Conservation (phyloP, 768 basidiomycete genomes). For the Clitopilus passeckerianus region DNA sequence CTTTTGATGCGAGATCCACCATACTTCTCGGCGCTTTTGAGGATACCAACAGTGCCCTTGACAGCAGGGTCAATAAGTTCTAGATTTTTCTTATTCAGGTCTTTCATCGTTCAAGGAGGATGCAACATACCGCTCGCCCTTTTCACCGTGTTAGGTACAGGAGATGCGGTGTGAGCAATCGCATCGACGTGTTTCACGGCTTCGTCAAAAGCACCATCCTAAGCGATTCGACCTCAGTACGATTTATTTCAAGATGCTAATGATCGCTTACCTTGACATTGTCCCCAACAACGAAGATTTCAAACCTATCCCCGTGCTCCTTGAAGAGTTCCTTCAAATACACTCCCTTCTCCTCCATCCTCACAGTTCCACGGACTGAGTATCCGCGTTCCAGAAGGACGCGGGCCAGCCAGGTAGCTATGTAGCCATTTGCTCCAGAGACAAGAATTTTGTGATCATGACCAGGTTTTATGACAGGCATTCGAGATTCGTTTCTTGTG, state of each 20-base stretch:
- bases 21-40: constrained; percentile 53
- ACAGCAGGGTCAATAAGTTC: constrained; percentile 71
- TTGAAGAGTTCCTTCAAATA: constrained; percentile 15
- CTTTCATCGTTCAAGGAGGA: no score
- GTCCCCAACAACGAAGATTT: constrained; percentile 19
- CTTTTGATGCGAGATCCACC: constrained; percentile 46
- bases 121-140: constrained; percentile 23
- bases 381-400: constrained; percentile 22
- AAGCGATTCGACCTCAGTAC: not conserved
- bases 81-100: constrained; percentile 11
- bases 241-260: not conserved
- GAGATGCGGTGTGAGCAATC: constrained; percentile 59
- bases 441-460: constrained; percentile 19
- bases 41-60: constrained; percentile 58
- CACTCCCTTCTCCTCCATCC: constrained; percentile 17
- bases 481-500: not conserved
- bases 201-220: constrained; percentile 65
- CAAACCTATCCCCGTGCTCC: constrained; percentile 19
- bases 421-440: constrained; percentile 24
- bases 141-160: constrained; percentile 38
- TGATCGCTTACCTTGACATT: constrained; percentile 14
- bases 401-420: constrained; percentile 21
- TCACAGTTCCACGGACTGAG: constrained; percentile 22
- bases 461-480: constrained; percentile 15
- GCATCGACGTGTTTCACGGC: constrained; percentile 66